Evolutionary conservation across 2,329 filamentous ascomycete species (phyloP).

Genomic region (Neonectria ditissima): DNA sequence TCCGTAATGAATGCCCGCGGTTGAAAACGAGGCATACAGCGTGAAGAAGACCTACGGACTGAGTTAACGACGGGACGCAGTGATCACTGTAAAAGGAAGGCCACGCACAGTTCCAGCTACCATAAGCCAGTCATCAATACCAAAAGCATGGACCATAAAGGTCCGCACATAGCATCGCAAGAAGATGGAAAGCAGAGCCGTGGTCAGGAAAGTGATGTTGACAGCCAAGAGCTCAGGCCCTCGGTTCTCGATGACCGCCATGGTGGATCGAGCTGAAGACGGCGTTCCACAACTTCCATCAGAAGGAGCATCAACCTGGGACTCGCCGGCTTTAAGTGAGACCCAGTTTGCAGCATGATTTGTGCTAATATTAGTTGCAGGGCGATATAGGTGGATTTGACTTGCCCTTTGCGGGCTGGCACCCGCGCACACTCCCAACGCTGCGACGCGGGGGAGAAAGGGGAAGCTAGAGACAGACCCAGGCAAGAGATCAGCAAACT

Average conservation of each 20-base stretch:
- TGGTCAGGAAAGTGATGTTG: constrained; percentile 44
- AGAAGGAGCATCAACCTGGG: background rate
- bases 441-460: background rate
- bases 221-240: constrained; percentile 49
- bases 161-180: constrained; percentile 50
- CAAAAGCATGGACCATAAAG: constrained; percentile 50
- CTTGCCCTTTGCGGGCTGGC: background rate
- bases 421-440: background rate
- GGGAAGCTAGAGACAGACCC: background rate
- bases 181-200: constrained; percentile 42
- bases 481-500: background rate
- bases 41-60: constrained; percentile 45
- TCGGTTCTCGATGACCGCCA: constrained; percentile 40
- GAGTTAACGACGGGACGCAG: constrained; percentile 31
- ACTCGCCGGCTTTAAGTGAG: background rate
- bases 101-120: constrained; percentile 44
- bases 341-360: background rate
- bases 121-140: constrained; percentile 54
- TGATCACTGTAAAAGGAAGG: background rate
- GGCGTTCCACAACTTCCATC: background rate
- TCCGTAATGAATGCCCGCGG: constrained; percentile 48
- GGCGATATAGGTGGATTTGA: background rate
- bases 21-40: constrained; percentile 30
- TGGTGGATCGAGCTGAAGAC: background rate
- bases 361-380: background rate